Evolutionary conservation across 1,139 yeast genomes (phyloP).

Genomic region (Saccharomyces pastorianus): DNA sequence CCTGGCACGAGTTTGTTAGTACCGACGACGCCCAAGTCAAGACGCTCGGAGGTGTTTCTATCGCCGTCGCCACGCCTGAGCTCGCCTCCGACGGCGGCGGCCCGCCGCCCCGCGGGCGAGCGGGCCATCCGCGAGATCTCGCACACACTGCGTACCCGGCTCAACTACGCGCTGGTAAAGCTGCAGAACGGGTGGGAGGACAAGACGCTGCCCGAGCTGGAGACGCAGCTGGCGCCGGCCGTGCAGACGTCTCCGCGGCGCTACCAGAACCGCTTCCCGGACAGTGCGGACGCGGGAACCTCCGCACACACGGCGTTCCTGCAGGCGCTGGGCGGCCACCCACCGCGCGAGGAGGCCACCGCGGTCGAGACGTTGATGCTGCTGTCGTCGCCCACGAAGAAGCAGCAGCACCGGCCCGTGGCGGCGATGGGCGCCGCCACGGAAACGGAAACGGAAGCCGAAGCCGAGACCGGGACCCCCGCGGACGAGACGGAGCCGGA

Average conservation of each 20-base stretch:
- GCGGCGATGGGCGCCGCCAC: neutral
- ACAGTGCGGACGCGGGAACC: constrained; percentile 14
- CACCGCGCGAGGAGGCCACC: constrained; percentile 10
- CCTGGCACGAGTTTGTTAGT: constrained; percentile 15
- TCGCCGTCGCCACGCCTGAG: constrained; percentile 35
- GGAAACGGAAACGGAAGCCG: neutral
- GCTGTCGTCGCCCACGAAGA: constrained; percentile 36
- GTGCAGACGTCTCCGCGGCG: neutral
- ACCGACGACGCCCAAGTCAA: constrained; percentile 34
- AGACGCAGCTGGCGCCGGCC: constrained; percentile 18
- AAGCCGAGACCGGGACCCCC: neutral
- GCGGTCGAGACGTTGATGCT: constrained; percentile 39
- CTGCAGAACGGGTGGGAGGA: constrained; percentile 38
- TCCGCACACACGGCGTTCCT: constrained; percentile 36
- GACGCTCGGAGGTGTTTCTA: constrained; percentile 23
- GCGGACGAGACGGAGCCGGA: neutral
- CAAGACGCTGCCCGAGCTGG: constrained; percentile 34
- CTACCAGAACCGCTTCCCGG: constrained; percentile 1
- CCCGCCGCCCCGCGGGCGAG: constrained; percentile 19
- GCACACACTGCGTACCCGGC: constrained; percentile 37
- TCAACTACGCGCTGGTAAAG: constrained; percentile 41
- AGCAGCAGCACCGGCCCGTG: constrained; percentile 8
- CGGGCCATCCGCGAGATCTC: constrained; percentile 38
- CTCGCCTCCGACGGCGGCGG: constrained; percentile 28
- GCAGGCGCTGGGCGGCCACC: constrained; percentile 30